These are phyloP conservation scores for Boechera divaricarpa DNA, from an alignment of 345 rosid genomes.

Conservation along the genomic window DNA sequence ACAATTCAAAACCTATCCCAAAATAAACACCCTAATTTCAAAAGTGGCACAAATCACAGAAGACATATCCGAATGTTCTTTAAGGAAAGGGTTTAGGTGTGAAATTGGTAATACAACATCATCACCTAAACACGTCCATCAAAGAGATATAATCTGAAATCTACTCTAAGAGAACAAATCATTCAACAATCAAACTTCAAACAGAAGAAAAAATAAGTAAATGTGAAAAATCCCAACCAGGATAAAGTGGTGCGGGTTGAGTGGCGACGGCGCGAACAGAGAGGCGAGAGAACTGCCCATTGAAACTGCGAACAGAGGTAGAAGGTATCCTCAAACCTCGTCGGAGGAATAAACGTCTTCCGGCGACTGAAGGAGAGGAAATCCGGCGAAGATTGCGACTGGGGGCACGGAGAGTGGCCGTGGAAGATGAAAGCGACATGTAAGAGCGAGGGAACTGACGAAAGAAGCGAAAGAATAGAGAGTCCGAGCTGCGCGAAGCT, in stretches of 20 bases:
- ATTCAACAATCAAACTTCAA: slow-evolving; percentile 1
- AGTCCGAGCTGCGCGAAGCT: slow-evolving; percentile 52
- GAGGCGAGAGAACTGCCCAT: slow-evolving; percentile 58
- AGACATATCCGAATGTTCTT: slow-evolving; percentile 14
- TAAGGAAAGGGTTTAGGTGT: not conserved
- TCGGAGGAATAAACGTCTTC: slow-evolving; percentile 53
- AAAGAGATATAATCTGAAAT: slow-evolving; percentile 15
- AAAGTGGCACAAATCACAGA: not conserved
- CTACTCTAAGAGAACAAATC: not conserved
- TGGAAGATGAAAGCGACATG: slow-evolving; percentile 45
- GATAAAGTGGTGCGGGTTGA: slow-evolving; percentile 60
- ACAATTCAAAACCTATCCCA: not conserved
- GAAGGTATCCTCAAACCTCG: slow-evolving; percentile 47
- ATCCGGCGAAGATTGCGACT: slow-evolving; percentile 46
- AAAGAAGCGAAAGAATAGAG: slow-evolving; percentile 56
- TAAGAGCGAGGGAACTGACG: slow-evolving; percentile 50
- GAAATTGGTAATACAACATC: slow-evolving; percentile 9
- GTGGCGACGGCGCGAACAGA: slow-evolving; percentile 71
- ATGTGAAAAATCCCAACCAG: slow-evolving; percentile 49
- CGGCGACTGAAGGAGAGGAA: slow-evolving; percentile 40
- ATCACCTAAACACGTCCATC: slow-evolving; percentile 2
- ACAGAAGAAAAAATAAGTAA: not conserved
- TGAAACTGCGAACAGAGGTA: slow-evolving; percentile 43
- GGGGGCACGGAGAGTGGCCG: slow-evolving; percentile 30
- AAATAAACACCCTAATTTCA: not conserved